These are phyloP conservation scores for Pholiota molesta DNA, from an alignment of 768 basidiomycete genomes.

Conservation along the genomic window DNA sequence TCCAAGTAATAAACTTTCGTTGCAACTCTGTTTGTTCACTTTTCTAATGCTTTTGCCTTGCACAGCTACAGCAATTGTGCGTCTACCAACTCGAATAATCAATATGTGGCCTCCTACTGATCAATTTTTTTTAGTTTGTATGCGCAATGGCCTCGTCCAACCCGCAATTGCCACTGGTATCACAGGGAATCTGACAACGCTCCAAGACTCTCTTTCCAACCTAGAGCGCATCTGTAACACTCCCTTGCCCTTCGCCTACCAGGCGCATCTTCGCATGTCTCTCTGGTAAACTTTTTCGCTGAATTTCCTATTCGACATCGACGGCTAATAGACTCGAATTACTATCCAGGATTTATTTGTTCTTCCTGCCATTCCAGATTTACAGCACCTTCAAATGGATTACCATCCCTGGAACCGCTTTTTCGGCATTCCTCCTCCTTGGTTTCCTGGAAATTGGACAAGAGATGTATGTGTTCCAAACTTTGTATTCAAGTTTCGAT, in stretches of 20 bases:
- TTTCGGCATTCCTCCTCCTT: slow-evolving; percentile 63
- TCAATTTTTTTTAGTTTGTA: slow-evolving; percentile 1
- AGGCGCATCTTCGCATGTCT: slow-evolving; percentile 67
- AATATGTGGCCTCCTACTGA: no score
- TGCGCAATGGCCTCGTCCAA: slow-evolving; percentile 42
- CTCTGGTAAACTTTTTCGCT: slow-evolving; percentile 51
- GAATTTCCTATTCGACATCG: slow-evolving; percentile 41
- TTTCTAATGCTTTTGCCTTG: slow-evolving; percentile 22
- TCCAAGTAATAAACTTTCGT: slow-evolving; percentile 37
- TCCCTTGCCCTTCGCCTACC: slow-evolving; percentile 72
- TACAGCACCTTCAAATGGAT: slow-evolving; percentile 44
- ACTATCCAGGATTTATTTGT: slow-evolving; percentile 42
- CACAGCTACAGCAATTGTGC: slow-evolving; percentile 30
- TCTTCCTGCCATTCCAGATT: slow-evolving; percentile 59
- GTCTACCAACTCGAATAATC: slow-evolving; percentile 19
- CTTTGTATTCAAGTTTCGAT: neutral
- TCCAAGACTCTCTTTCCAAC: slow-evolving; percentile 63
- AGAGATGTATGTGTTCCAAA: slow-evolving; percentile 48
- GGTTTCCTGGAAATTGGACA: slow-evolving; percentile 74
- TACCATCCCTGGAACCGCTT: slow-evolving; percentile 65
- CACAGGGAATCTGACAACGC: slow-evolving; percentile 42
- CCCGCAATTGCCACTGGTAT: slow-evolving; percentile 60
- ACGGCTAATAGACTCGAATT: slow-evolving; percentile 26
- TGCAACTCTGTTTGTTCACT: slow-evolving; percentile 13
- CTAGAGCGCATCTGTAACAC: slow-evolving; percentile 68